Conservation (phyloP, 345 rosid species). For the Turritis glabra region DNA sequence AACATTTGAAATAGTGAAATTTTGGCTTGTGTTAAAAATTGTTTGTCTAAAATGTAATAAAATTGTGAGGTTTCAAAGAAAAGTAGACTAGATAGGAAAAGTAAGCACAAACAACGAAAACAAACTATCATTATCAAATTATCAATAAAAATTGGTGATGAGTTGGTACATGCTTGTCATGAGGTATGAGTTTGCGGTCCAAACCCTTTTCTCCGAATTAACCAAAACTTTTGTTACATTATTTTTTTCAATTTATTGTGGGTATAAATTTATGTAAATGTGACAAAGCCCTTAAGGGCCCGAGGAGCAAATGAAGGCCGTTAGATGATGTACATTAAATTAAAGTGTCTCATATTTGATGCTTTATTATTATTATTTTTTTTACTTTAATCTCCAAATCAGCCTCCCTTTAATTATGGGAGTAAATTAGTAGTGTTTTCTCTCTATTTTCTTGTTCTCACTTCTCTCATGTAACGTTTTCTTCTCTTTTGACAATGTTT, state of each 20-base stretch:
- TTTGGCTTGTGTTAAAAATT: not conserved
- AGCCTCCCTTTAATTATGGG: not conserved
- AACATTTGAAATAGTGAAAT: too few relatives aligned
- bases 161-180: slow-evolving; percentile 21
- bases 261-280: not conserved
- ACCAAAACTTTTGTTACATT: not conserved
- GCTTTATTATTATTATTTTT: not conserved
- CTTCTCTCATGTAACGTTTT: not conserved
- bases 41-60: not conserved
- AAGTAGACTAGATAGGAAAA: not conserved
- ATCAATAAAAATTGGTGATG: slow-evolving; percentile 9
- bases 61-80: not conserved
- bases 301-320: not conserved
- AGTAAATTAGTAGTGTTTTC: not conserved
- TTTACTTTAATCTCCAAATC: not conserved
- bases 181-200: slow-evolving; percentile 15
- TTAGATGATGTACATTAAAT: slow-evolving; percentile 15
- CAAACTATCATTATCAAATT: not conserved
- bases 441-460: not conserved
- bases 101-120: not conserved
- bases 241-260: too few relatives aligned
- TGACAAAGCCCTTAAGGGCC: slow-evolving; percentile 4
- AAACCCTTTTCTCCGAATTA: not conserved
- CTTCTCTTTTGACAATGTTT: not conserved
- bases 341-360: slow-evolving; percentile 17